Conservation (phyloP, 768 basidiomycete genomes). For the Tephrocybe rancida region DNA sequence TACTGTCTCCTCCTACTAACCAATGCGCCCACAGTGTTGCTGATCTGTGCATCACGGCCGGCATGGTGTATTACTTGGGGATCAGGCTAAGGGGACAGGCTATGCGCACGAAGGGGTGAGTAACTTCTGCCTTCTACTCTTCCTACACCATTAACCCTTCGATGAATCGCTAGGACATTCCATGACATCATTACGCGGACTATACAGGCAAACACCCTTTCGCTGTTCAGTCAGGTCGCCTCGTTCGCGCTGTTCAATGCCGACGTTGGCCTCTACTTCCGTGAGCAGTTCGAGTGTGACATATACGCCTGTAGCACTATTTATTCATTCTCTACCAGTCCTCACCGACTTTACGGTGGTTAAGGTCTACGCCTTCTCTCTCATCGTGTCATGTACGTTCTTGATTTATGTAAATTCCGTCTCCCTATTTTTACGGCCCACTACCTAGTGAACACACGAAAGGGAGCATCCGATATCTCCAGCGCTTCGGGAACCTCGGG, state of each 20-base stretch:
- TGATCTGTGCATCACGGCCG: neutral
- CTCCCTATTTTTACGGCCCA: too few relatives aligned
- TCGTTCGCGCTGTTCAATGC: slow-evolving; percentile 6
- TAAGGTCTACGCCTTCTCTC: slow-evolving; percentile 5
- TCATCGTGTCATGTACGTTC: slow-evolving; percentile 3
- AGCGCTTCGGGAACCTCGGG: neutral
- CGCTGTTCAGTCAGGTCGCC: neutral
- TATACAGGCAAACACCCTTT: slow-evolving; percentile 1
- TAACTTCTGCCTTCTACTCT: neutral
- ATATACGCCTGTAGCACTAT: too few relatives aligned
- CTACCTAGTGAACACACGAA: neutral
- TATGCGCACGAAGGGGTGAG: slow-evolving; percentile 2
- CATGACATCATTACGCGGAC: slow-evolving; percentile 1
- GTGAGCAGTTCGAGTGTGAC: neutral
- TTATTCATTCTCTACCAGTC: neutral
- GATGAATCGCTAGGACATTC: neutral
- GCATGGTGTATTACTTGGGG: slow-evolving; percentile 2
- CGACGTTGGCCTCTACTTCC: slow-evolving; percentile 3
- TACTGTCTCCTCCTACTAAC: too few relatives aligned
- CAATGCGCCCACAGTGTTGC: neutral
- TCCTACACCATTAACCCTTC: neutral
- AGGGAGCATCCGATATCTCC: neutral
- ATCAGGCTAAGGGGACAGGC: neutral
- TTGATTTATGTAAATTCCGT: too few relatives aligned
- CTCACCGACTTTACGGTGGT: slow-evolving; percentile 3